phyloP scores from a whole-genome alignment of 306 rosid genomes.

The Sindora glabra region DNA sequence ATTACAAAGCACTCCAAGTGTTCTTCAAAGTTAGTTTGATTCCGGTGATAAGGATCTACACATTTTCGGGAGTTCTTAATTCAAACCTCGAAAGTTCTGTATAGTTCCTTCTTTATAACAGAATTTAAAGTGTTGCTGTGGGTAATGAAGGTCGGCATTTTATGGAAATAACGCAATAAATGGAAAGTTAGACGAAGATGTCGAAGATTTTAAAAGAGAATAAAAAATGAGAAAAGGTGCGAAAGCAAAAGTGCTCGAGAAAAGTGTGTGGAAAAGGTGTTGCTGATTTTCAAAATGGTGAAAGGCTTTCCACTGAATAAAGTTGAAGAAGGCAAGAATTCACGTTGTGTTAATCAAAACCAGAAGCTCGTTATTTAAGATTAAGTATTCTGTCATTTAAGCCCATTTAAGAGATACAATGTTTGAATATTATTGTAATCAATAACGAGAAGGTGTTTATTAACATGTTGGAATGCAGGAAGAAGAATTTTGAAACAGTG shows the following conservation, averaged over 20 bases:
- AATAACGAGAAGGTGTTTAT: not conserved
- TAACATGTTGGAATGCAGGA: conserved; percentile 16
- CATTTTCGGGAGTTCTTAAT: no score
- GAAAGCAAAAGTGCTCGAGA: conserved; percentile 22
- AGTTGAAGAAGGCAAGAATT: conserved; percentile 24
- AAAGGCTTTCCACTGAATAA: conserved; percentile 33
- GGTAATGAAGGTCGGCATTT: not conserved
- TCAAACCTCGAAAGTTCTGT: no score
- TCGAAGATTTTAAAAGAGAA: not conserved
- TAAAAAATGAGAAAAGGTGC: not conserved
- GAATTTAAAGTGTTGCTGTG: not conserved
- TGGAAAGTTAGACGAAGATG: not conserved
- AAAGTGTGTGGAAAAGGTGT: conserved; percentile 31
- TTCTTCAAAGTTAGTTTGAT: no score
- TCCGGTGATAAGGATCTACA: no score
- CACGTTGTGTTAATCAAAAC: conserved; percentile 11
- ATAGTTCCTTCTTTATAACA: no score
- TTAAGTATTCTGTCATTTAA: conserved; percentile 1
- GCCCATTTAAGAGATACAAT: conserved; percentile 15
- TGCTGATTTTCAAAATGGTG: conserved; percentile 21
- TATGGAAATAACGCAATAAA: not conserved
- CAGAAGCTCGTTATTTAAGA: not conserved
- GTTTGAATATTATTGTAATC: not conserved
- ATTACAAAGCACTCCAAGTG: not conserved
- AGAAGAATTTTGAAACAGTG: conserved; percentile 15